Evolutionary conservation across 768 basidiomycete species (phyloP).

Genomic region (Amanita fuliginea): DNA sequence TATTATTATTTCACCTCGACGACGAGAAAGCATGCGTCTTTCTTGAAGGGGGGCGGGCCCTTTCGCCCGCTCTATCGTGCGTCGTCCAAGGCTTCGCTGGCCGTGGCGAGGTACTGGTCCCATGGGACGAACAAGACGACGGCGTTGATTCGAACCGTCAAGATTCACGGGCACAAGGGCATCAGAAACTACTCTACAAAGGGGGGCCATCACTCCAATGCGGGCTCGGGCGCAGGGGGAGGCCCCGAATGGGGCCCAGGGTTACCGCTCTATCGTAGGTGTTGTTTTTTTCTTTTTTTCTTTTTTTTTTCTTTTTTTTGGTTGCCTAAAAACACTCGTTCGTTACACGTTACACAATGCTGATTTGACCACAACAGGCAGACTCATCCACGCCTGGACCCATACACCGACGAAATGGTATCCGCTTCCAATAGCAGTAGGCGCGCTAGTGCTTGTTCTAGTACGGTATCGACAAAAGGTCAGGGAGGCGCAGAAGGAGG

Average conservation of each 20-base stretch:
- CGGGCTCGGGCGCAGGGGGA: conserved; percentile 14
- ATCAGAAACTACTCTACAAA: conserved; percentile 10
- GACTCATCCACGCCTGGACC: conserved; percentile 68
- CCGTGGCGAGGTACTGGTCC: conserved; percentile 40
- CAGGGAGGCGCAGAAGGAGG: conserved; percentile 41
- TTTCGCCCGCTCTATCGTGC: conserved; percentile 44
- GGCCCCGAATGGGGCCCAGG: conserved; percentile 15
- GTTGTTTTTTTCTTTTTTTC: too few relatives aligned
- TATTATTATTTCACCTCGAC: too few relatives aligned
- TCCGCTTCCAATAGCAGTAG: conserved; percentile 83
- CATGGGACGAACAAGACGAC: conserved; percentile 43
- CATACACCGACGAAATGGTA: conserved; percentile 93
- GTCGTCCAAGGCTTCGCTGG: conserved; percentile 21
- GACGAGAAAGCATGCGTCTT: conserved; percentile 40
- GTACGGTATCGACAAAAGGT: conserved; percentile 62
- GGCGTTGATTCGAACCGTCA: conserved; percentile 34
- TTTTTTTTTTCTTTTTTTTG: too few relatives aligned
- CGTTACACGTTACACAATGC: too few relatives aligned
- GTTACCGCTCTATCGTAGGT: conserved; percentile 44
- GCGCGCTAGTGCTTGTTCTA: conserved; percentile 75
- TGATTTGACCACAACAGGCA: conserved; percentile 39
- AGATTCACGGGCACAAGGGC: conserved; percentile 21
- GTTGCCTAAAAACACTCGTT: too few relatives aligned
- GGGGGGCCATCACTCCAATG: background rate
- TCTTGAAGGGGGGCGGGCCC: conserved; percentile 29